phyloP scores from a whole-genome alignment of 192 early-diverging fungal genomes.

The Rhizophlyctis rosea region DNA sequence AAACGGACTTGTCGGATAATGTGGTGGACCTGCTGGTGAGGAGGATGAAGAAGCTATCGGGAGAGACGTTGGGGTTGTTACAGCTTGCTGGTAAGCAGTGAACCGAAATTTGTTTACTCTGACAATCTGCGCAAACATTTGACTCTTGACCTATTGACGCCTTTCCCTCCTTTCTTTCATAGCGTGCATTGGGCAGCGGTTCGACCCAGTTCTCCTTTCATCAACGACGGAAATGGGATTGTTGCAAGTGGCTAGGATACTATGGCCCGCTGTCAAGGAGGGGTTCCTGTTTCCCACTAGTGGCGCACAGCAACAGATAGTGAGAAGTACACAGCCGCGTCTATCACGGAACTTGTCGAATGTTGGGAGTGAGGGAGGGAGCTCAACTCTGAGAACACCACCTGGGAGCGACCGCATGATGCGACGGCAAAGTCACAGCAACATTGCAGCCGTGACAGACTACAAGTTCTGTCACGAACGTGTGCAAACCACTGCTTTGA shows the following conservation, averaged over 20 bases:
- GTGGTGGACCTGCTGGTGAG: constrained; percentile 41
- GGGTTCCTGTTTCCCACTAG: constrained; percentile 27
- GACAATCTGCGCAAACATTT: background rate
- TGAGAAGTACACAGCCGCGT: no score
- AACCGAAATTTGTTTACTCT: background rate
- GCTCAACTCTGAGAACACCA: no score
- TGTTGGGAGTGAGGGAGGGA: no score
- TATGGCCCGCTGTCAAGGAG: constrained; percentile 28
- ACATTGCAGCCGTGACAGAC: background rate
- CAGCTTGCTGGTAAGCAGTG: constrained; percentile 35
- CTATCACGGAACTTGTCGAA: no score
- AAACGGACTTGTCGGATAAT: constrained; percentile 33
- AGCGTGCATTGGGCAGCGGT: constrained; percentile 37
- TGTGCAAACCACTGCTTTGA: constrained; percentile 20
- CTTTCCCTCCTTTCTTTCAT: background rate
- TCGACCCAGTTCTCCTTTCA: constrained; percentile 28
- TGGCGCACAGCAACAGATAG: no score
- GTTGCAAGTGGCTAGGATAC: constrained; percentile 13
- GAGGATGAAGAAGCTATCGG: constrained; percentile 27
- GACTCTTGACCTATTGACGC: background rate
- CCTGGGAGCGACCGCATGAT: background rate
- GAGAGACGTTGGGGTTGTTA: constrained; percentile 29
- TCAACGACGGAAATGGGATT: constrained; percentile 6
- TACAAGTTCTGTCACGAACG: constrained; percentile 31
- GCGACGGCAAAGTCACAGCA: background rate